Evolutionary conservation across 306 rosid genomes (phyloP).

Genomic region (Datisca glomerata): DNA sequence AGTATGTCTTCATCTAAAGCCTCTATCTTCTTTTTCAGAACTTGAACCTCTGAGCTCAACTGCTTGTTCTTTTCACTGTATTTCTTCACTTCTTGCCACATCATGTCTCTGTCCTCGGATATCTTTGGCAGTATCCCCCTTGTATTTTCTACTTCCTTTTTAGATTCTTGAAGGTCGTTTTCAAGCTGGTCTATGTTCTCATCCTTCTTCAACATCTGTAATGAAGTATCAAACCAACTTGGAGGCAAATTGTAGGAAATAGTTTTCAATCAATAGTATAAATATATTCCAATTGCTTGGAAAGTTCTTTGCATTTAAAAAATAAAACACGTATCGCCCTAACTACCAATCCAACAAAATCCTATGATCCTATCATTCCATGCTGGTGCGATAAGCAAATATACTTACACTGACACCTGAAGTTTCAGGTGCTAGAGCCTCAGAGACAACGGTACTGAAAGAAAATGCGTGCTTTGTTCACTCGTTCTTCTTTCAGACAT

Average conservation of each 20-base stretch:
- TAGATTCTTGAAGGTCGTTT: slow-evolving; percentile 47
- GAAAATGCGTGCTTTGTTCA: too few species aligned
- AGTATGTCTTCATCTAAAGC: slow-evolving; percentile 64
- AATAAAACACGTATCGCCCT: too few species aligned
- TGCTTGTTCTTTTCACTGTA: slow-evolving; percentile 67
- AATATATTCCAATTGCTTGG: too few species aligned
- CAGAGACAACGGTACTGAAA: too few species aligned
- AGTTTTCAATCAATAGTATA: too few species aligned
- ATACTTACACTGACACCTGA: too few species aligned
- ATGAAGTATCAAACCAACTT: neutral
- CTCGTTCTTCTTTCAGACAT: too few species aligned
- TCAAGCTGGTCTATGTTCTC: slow-evolving; percentile 43
- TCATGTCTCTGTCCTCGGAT: slow-evolving; percentile 63
- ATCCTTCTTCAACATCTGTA: slow-evolving; percentile 70
- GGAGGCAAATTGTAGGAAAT: neutral
- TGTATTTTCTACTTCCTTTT: slow-evolving; percentile 37
- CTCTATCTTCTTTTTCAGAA: slow-evolving; percentile 51
- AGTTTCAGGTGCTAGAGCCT: too few species aligned
- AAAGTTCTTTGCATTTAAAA: too few species aligned
- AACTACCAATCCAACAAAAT: too few species aligned
- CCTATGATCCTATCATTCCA: too few species aligned
- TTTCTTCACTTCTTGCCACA: slow-evolving; percentile 78
- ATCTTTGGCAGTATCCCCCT: slow-evolving; percentile 50
- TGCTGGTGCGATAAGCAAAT: too few species aligned
- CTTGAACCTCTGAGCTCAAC: slow-evolving; percentile 42